Conservation (phyloP, 805 yeast genomes). For the Ogataea nitratoaversa region DNA sequence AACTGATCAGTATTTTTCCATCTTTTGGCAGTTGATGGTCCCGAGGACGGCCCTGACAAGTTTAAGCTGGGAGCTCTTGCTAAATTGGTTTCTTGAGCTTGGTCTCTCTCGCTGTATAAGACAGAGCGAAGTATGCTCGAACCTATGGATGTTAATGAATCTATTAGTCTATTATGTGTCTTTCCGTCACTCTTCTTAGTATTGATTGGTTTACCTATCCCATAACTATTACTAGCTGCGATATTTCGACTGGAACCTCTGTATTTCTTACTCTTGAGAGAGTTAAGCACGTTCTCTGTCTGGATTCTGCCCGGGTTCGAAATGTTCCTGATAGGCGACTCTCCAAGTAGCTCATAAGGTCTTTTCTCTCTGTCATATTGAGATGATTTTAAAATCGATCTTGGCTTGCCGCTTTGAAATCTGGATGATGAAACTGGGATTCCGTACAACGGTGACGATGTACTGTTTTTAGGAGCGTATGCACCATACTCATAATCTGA, state of each 20-base stretch:
- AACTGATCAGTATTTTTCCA: slow-evolving; percentile 9
- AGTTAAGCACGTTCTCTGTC: slow-evolving; percentile 17
- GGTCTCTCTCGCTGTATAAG: slow-evolving; percentile 21
- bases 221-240: background rate
- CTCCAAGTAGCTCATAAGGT: slow-evolving; percentile 25
- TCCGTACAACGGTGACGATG: no score
- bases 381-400: slow-evolving; percentile 11
- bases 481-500: background rate
- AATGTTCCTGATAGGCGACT: slow-evolving; percentile 24
- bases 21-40: slow-evolving; percentile 2
- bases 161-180: slow-evolving; percentile 18
- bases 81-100: slow-evolving; percentile 1
- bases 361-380: slow-evolving; percentile 10
- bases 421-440: no score
- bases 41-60: background rate
- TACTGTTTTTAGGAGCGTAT: slow-evolving; percentile 2
- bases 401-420: slow-evolving; percentile 9
- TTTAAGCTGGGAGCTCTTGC: background rate
- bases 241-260: slow-evolving; percentile 1
- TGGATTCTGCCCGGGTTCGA: slow-evolving; percentile 10
- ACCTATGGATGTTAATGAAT: slow-evolving; percentile 27
- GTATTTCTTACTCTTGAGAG: slow-evolving; percentile 13
- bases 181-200: background rate
- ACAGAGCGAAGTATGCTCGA: slow-evolving; percentile 25
- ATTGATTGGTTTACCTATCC: background rate